Conservation (phyloP, 2,329 filamentous ascomycete species). For the Microcyclosporella mali region DNA sequence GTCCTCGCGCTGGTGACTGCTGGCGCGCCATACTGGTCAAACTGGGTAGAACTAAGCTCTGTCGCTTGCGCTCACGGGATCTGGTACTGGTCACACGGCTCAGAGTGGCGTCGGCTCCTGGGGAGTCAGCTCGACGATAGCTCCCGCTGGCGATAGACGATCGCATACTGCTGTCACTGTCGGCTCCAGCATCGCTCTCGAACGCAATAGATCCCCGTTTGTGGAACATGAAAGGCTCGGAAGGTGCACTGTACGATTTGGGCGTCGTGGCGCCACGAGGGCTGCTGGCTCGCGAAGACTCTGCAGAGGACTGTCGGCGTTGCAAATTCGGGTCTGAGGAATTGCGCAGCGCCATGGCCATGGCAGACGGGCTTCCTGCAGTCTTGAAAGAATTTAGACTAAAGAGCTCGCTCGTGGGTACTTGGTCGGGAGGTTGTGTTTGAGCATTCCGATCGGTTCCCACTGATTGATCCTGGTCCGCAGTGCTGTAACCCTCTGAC, state of each 20-base stretch:
- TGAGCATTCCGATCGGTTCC: conserved; percentile 54
- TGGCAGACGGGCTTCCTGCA: conserved; percentile 40
- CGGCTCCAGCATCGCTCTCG: conserved; percentile 75
- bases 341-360: conserved; percentile 52
- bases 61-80: conserved; percentile 74
- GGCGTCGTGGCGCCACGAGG: conserved; percentile 81
- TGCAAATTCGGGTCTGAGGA: conserved; percentile 46
- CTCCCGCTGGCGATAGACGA: conserved; percentile 63
- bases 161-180: conserved; percentile 80
- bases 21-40: conserved; percentile 65
- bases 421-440: conserved; percentile 36
- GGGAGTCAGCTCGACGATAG: conserved; percentile 71
- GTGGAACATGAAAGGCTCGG: conserved; percentile 54
- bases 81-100: conserved; percentile 61
- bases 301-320: conserved; percentile 53
- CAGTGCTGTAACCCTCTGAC: conserved; percentile 18
- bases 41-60: conserved; percentile 76
- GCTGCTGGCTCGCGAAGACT: conserved; percentile 81
- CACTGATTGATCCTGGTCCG: conserved; percentile 15
- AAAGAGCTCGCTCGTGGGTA: conserved; percentile 18
- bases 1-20: conserved; percentile 77
- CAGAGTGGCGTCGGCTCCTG: conserved; percentile 76
- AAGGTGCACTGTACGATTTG: conserved; percentile 61
- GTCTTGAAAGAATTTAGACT: conserved; percentile 13
- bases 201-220: conserved; percentile 72